These are phyloP conservation scores for Falciphora oryzae DNA, from an alignment of 2,329 filamentous ascomycete species.

Conservation along the genomic window DNA sequence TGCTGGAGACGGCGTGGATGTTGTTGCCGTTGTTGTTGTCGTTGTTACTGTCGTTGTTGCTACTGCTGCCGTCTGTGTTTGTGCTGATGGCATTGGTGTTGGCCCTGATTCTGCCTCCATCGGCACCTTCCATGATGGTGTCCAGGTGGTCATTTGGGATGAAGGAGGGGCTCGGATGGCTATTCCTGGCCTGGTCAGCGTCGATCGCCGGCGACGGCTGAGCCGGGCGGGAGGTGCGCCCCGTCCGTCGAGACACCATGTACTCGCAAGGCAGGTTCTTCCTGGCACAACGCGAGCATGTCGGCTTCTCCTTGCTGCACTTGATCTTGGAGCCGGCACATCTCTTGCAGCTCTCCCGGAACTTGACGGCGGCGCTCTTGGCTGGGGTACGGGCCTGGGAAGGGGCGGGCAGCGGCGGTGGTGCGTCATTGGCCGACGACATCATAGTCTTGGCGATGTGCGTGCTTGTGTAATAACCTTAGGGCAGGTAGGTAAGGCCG, in stretches of 20 bases:
- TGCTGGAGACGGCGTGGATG: background rate
- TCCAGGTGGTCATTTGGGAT: no score
- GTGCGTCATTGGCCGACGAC: no score
- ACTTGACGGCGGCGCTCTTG: conserved; percentile 20
- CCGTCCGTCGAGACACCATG: conserved; percentile 18
- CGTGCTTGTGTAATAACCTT: no score
- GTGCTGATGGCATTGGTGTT: background rate
- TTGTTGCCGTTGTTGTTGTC: background rate
- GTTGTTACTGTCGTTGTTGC: background rate
- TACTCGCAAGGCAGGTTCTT: conserved; percentile 26
- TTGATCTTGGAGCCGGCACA: conserved; percentile 31
- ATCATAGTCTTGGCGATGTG: no score
- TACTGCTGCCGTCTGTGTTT: background rate
- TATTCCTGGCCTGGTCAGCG: no score
- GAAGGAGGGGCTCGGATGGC: no score
- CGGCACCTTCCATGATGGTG: no score
- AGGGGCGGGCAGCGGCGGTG: background rate
- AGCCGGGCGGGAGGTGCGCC: no score
- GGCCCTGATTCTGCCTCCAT: no score
- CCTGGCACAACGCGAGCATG: conserved; percentile 27
- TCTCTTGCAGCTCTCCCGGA: conserved; percentile 31
- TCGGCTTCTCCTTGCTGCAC: conserved; percentile 28
- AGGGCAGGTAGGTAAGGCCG: no score
- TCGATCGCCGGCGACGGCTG: no score
- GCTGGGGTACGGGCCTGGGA: background rate